Base-by-base conservation (phyloP, 352 stramenopile genomes). In the Pythium volutum region DNA sequence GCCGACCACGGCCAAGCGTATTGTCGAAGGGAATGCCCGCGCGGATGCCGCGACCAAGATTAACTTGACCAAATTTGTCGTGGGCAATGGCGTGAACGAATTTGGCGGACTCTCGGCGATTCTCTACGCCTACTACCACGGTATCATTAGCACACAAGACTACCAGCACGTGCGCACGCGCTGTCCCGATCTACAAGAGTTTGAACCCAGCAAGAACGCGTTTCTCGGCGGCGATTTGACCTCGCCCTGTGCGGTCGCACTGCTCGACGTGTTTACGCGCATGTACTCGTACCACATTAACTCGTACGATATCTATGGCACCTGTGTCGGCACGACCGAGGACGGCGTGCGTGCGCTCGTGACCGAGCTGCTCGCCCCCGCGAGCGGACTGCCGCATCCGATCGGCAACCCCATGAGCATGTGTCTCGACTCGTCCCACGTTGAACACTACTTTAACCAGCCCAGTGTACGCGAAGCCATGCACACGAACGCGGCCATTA, bases 21-120 rank as follows among this genome's bases (percentile, higher is more conserved):
- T 90, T 50, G 63, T 90, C 15, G 68, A 83, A 57, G 71, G 79
- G 51, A 85, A 84, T 48, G 36, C 54, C 15, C n/a, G 11, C 11
- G n/a, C 10, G 18, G 53, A 59, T 20, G 56, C 70, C 14, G 42
- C 55, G 8, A 55, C 64, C 18, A 61, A 54, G 14, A 84, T 96
- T 60, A 82, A 89, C 31, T 67, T 98, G 23, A 89, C 88, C 64
- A 95, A 95, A 56, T 95, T 97, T 55, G 89, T 93, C 12, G 87
- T 97, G 39, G 76, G 78, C 39, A 84, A 87, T 38, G 81, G 80
- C 42, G 73, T 87, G 36, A 88, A 89, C 66, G 81, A 89, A 58
- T 87, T 76, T 47, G 53, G 70, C 38, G 71, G 71, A 26, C 67
- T 89, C 12, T 87, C 84, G 10, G 75, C 76, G 22, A 62, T 90